A percentile compares a stretch with the other conserved stretches of the same genome.
Evolutionary conservation across 257 asterid species (phyloP).

Genomic region (Orobanche coerulescens): DNA sequence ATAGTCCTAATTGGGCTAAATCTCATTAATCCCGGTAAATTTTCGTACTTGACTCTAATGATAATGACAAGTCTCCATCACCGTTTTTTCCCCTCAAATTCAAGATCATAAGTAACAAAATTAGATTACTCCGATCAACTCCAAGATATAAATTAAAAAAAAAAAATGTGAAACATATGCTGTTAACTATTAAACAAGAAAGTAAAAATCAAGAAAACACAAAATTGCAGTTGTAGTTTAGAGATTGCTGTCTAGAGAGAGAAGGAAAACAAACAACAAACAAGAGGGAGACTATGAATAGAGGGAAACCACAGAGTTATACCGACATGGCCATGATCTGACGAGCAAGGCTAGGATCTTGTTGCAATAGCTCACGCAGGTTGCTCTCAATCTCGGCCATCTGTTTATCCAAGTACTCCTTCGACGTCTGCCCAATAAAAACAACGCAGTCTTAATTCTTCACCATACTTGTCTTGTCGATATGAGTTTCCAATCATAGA

Average conservation of each 20-base stretch:
- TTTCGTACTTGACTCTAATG: background rate
- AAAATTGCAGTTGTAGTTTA: background rate
- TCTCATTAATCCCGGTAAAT: background rate
- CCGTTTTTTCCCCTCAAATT: background rate
- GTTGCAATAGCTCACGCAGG: conserved; percentile 77
- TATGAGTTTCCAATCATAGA: background rate
- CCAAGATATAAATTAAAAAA: background rate
- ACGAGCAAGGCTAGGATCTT: conserved; percentile 88
- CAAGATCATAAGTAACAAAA: background rate
- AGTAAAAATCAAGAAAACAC: background rate
- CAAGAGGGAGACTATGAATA: background rate
- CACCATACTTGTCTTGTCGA: background rate
- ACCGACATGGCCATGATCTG: conserved; percentile 92
- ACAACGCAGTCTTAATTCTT: conserved; percentile 1
- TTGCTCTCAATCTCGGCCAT: conserved; percentile 70
- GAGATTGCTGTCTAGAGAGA: conserved; percentile 6
- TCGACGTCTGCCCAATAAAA: conserved; percentile 53
- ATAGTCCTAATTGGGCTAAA: background rate
- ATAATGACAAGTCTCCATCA: background rate
- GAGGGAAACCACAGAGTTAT: conserved; percentile 16
- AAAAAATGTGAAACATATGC: conserved; percentile 11
- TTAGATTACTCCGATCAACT: background rate
- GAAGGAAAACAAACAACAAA: conserved; percentile 6
- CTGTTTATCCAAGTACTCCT: conserved; percentile 83
- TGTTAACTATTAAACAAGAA: background rate